These are phyloP conservation scores for Alternaria burnsii DNA, from an alignment of 2,329 filamentous ascomycete genomes.

Conservation along the genomic window DNA sequence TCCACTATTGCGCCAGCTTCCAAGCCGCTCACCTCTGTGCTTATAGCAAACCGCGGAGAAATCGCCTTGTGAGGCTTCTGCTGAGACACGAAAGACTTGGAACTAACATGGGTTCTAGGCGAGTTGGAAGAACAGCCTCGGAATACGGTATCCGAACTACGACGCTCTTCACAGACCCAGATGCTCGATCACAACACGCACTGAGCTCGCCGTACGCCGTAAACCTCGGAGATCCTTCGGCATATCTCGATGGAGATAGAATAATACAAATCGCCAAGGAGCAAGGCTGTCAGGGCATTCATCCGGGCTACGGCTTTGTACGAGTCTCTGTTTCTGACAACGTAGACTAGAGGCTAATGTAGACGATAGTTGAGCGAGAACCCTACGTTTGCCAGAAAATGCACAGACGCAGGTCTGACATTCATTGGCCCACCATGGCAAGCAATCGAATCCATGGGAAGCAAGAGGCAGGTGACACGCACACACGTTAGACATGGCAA, in stretches of 20 bases:
- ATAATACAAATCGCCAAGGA: slow-evolving; percentile 89
- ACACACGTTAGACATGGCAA: not conserved
- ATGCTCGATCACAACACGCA: slow-evolving; percentile 87
- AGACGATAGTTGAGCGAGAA: slow-evolving; percentile 77
- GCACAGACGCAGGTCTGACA: slow-evolving; percentile 86
- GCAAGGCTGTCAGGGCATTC: slow-evolving; percentile 87
- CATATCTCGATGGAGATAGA: slow-evolving; percentile 91
- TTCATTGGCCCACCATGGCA: slow-evolving; percentile 90
- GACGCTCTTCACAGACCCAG: slow-evolving; percentile 93
- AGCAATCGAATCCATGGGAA: slow-evolving; percentile 84
- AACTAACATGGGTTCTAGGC: slow-evolving; percentile 53
- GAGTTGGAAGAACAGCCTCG: slow-evolving; percentile 87
- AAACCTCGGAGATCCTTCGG: slow-evolving; percentile 81
- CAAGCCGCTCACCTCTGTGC: slow-evolving; percentile 72
- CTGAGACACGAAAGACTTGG: not conserved
- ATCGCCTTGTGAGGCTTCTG: slow-evolving; percentile 73
- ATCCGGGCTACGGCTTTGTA: slow-evolving; percentile 92
- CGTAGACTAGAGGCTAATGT: slow-evolving; percentile 18
- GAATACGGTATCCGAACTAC: slow-evolving; percentile 91
- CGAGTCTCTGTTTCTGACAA: slow-evolving; percentile 19
- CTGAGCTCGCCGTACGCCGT: slow-evolving; percentile 83
- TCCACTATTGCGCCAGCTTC: slow-evolving; percentile 38
- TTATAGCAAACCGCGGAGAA: slow-evolving; percentile 97
- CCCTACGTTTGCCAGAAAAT: slow-evolving; percentile 85
- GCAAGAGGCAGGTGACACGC: slow-evolving; percentile 71